A percentile compares a stretch with the other conserved stretches of the same genome.
These are phyloP conservation scores for Cercospora janseana DNA, from an alignment of 2,329 filamentous ascomycete species.

Conservation along the genomic window DNA sequence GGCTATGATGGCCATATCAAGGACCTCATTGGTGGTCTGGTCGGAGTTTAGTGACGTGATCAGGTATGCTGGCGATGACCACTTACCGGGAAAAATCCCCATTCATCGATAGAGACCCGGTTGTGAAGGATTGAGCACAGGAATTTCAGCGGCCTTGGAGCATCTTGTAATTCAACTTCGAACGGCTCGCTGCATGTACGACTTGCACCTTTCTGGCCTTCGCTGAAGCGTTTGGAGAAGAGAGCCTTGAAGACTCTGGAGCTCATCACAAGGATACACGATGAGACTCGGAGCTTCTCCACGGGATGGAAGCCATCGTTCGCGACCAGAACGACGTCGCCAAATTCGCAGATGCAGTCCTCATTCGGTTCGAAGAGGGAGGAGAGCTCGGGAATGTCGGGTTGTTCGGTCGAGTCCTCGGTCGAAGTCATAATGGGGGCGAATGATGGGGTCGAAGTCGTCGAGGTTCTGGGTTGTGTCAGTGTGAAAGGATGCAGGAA, in stretches of 20 bases:
- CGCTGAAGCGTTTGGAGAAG: slow-evolving; percentile 21
- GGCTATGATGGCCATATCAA: slow-evolving; percentile 18
- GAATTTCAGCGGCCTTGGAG: slow-evolving; percentile 8
- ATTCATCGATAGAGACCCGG: neutral
- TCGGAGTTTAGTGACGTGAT: no score
- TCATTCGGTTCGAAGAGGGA: slow-evolving; percentile 15
- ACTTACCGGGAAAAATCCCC: no score
- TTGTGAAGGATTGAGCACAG: slow-evolving; percentile 20
- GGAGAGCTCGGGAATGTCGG: neutral
- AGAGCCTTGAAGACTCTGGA: slow-evolving; percentile 21
- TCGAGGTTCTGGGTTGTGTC: no score
- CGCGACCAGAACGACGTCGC: slow-evolving; percentile 22
- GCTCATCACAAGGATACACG: slow-evolving; percentile 22
- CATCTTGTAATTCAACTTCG: slow-evolving; percentile 19
- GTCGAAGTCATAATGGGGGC: no score
- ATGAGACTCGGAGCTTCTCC: slow-evolving; percentile 21
- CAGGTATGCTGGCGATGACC: no score
- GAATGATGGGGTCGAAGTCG: no score
- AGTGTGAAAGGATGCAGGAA: no score
- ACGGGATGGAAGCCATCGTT: slow-evolving; percentile 20
- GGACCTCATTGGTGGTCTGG: neutral
- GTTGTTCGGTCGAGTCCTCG: neutral
- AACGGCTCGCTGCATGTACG: neutral
- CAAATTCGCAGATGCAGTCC: slow-evolving; percentile 23
- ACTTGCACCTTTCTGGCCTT: slow-evolving; percentile 9